Conservation (phyloP, 331 rosid species). For the Malus hybrid region DNA sequence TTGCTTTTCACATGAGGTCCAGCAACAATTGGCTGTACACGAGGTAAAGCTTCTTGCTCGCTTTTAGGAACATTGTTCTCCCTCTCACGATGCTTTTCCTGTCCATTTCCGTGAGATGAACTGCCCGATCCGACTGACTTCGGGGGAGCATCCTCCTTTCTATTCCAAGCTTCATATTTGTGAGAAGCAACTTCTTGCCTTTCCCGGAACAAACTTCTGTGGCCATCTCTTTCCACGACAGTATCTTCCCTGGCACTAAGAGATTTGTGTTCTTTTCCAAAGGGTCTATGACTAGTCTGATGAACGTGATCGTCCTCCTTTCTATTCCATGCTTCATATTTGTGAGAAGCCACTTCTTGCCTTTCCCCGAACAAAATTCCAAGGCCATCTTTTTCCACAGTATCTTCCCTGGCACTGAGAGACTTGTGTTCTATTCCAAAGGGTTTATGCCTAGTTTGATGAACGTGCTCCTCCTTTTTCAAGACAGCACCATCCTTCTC, state of each 20-base stretch:
- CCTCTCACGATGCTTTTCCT: no score
- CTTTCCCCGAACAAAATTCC: no score
- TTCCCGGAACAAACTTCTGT: conserved; percentile 22
- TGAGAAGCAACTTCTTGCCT: conserved; percentile 20
- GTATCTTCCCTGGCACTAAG: conserved; percentile 28
- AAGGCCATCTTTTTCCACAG: neutral
- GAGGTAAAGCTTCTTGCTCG: no score
- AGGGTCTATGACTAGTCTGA: conserved; percentile 33
- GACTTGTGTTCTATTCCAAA: conserved; percentile 36
- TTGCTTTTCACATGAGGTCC: conserved; percentile 30
- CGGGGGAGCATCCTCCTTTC: no score
- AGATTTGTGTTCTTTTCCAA: conserved; percentile 35
- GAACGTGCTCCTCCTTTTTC: conserved; percentile 28
- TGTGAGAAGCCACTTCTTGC: no score
- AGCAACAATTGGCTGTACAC: neutral
- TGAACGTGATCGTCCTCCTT: conserved; percentile 22
- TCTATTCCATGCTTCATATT: no score
- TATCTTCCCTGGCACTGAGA: conserved; percentile 28
- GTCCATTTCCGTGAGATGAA: no score
- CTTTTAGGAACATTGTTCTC: no score
- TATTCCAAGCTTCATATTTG: no score
- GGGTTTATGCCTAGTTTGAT: conserved; percentile 33
- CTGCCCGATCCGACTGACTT: no score
- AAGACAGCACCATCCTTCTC: conserved; percentile 33
- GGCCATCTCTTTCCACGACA: conserved; percentile 29